Evolutionary conservation across 2,329 filamentous ascomycete genomes (phyloP).

Genomic region (Zasmidium cellare): DNA sequence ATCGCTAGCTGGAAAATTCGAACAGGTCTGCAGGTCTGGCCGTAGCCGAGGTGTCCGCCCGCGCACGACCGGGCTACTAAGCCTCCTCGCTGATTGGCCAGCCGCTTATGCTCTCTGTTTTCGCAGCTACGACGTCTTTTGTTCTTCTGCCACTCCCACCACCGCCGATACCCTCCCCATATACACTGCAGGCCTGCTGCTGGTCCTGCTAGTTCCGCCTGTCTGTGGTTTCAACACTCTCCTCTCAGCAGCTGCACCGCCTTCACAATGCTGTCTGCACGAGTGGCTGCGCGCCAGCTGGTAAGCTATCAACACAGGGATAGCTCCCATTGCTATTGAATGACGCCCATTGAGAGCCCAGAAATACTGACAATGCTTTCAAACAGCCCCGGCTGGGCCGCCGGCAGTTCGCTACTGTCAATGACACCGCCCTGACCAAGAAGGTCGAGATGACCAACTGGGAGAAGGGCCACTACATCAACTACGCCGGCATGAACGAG

Average conservation of each 20-base stretch:
- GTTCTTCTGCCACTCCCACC: conserved; percentile 17
- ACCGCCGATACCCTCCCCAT: conserved; percentile 4
- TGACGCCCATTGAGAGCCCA: conserved; percentile 7
- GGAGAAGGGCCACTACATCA: conserved; percentile 96
- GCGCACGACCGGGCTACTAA: not conserved
- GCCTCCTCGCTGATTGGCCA: not conserved
- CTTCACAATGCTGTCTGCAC: conserved; percentile 38
- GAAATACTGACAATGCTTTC: conserved; percentile 19
- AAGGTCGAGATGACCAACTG: conserved; percentile 98
- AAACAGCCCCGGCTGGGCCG: conserved; percentile 48
- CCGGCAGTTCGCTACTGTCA: conserved; percentile 75
- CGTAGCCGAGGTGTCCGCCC: conserved; percentile 1
- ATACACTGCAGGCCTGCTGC: conserved; percentile 21
- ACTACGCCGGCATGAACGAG: conserved; percentile 99
- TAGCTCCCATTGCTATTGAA: conserved; percentile 11
- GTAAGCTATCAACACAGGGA: conserved; percentile 31
- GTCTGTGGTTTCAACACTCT: conserved; percentile 12
- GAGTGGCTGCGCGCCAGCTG: conserved; percentile 41
- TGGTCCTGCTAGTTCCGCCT: conserved; percentile 23
- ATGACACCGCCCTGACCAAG: conserved; percentile 81
- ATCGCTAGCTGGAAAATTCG: not conserved
- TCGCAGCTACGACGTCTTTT: conserved; percentile 3
- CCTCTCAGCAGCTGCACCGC: conserved; percentile 22
- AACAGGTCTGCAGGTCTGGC: conserved; percentile 11
- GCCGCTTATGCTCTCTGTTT: no score